Evolutionary conservation across 169 alveolate genomes (phyloP).

Genomic region (Fabrea salina): DNA sequence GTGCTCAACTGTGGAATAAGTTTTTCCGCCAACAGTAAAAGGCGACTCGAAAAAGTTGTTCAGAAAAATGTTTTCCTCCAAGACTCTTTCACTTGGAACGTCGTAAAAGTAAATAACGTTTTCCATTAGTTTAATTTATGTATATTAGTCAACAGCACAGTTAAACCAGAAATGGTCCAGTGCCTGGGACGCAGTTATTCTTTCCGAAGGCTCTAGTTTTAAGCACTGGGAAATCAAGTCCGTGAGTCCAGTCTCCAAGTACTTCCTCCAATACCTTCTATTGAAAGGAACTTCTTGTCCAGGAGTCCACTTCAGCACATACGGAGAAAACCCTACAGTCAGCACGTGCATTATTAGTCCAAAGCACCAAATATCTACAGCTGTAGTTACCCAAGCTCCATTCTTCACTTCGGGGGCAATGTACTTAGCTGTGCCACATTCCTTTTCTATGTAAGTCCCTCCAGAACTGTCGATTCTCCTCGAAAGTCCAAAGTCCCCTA

Average conservation of each 20-base stretch:
- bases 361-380: constrained; percentile 61
- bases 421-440: constrained; percentile 50
- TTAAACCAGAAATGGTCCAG: neutral
- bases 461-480: constrained; percentile 7
- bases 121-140: no score
- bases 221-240: neutral
- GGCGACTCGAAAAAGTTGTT: constrained; percentile 16
- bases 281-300: neutral
- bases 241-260: neutral
- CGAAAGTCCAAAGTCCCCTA: constrained; percentile 52
- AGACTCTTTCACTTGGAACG: neutral
- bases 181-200: neutral
- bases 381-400: constrained; percentile 32
- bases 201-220: neutral
- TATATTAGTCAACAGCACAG: neutral
- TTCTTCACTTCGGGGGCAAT: constrained; percentile 53
- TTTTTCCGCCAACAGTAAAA: neutral
- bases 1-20: neutral
- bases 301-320: neutral
- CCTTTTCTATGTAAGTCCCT: constrained; percentile 31
- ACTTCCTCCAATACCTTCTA: neutral
- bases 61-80: neutral
- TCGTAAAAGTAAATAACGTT: neutral
- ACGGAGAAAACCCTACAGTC: constrained; percentile 33
- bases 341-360: constrained; percentile 49